Base-by-base conservation (phyloP, 1,284 basidiomycete species). In the Cystobasidiaceae sp. region DNA sequence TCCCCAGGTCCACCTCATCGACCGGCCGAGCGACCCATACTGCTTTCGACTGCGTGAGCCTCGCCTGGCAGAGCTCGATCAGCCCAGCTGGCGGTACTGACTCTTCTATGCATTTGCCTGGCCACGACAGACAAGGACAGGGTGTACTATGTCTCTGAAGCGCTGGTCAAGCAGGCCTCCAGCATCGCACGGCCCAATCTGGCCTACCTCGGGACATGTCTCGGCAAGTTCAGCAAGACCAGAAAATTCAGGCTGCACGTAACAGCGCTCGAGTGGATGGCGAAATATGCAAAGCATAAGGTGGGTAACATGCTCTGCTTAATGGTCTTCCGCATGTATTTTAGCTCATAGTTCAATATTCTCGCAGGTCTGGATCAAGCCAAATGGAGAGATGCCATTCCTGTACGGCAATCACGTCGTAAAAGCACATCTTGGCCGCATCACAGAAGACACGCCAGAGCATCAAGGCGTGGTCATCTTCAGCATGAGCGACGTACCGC, bases 321-420 rank as follows among this genome's bases (percentile, higher is more conserved):
- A n/a, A n/a, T n/a, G n/a, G n/a, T n/a, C n/a, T n/a, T n/a, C n/a
- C n/a, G n/a, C n/a, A n/a, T 3, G 37, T 33, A 7, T 52, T 1
- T 56, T 74, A 72, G 49, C 69, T 8, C n/a, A n/a, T n/a, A n/a
- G n/a, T n/a, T n/a, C n/a, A n/a, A n/a, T n/a, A n/a, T n/a, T 25
- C 13, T 17, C 21, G 6, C 71, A 96, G 93, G 85, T 97, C 37
- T 99, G 96, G 96, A 94, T 98, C 78, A 99, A 99, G 78, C 89
- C 93, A 15, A 96, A 98, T 70, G 96, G 96, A 74, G 96, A 99
- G 79, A 92, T 98, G 85, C 96, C 96, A 2, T 99, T 97, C 82
- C 80, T 99, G 52, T 99, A 98, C 75, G 96, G 96, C 63, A 98
- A 98, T 76, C 93, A 99, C 80, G 89, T 98, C 68, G 85, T 97